Percentiles rank a stretch among this genome's conserved stretches.
These are phyloP conservation scores for Pseudopyricularia cyperi DNA, from an alignment of 2,329 filamentous ascomycete genomes.

Conservation along the genomic window DNA sequence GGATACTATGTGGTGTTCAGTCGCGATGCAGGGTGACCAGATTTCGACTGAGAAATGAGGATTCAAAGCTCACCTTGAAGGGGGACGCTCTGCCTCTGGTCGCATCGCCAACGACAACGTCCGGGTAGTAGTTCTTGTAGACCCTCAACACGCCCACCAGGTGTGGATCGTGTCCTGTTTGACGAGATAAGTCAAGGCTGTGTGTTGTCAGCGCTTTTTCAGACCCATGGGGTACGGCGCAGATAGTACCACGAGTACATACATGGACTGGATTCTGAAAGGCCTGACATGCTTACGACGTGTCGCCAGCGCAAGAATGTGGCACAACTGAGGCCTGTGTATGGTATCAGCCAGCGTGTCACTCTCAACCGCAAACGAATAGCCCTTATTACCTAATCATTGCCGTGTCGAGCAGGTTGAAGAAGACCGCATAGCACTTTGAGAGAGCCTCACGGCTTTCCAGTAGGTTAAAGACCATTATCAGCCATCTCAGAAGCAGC, in stretches of 20 bases:
- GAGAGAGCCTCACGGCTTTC: conserved; percentile 51
- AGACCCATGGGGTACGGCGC: too few species aligned
- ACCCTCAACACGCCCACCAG: conserved; percentile 63
- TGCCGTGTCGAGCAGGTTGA: conserved; percentile 71
- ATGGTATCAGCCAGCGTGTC: neutral
- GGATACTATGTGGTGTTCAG: conserved; percentile 39
- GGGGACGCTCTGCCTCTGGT: conserved; percentile 46
- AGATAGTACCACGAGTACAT: conserved; percentile 12
- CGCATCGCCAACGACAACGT: conserved; percentile 66
- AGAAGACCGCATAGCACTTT: conserved; percentile 62
- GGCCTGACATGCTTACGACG: conserved; percentile 72
- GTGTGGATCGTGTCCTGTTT: conserved; percentile 58
- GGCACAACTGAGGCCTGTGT: conserved; percentile 49
- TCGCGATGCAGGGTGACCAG: neutral
- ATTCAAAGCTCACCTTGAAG: conserved; percentile 38
- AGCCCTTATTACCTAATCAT: conserved; percentile 50
- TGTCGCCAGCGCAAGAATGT: conserved; percentile 67
- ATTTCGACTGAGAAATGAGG: neutral
- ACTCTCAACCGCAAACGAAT: neutral
- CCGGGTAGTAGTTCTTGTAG: conserved; percentile 86
- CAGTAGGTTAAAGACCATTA: conserved; percentile 61
- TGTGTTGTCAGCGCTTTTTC: conserved; percentile 5
- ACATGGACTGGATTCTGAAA: conserved; percentile 69
- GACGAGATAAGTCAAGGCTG: conserved; percentile 43
- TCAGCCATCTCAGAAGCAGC: conserved; percentile 63